Conservation (phyloP, 2,329 filamentous ascomycete species). For the Neopestalotiopsis sp. region DNA sequence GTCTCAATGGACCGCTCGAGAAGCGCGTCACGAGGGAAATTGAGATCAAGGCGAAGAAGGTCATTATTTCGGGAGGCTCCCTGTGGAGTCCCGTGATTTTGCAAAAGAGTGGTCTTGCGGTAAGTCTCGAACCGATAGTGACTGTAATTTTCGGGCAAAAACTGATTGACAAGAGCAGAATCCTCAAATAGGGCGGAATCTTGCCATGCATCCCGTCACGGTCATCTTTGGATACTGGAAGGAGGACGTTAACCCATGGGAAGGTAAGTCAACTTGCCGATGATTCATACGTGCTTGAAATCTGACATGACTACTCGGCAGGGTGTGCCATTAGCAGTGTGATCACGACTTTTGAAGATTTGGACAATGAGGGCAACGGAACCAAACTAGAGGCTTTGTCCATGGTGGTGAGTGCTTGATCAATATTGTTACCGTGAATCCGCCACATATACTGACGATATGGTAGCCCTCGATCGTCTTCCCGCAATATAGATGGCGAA, state of each 20-base stretch:
- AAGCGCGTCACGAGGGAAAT: constrained; percentile 61
- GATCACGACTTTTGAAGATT: constrained; percentile 76
- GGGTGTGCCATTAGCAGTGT: constrained; percentile 79
- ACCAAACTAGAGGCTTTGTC: constrained; percentile 76
- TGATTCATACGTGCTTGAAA: constrained; percentile 10
- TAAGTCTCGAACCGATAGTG: constrained; percentile 32
- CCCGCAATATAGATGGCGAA: constrained; percentile 65
- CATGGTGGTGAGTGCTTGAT: constrained; percentile 59
- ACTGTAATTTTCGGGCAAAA: too few species aligned
- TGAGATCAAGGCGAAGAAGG: constrained; percentile 74
- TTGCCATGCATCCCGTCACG: constrained; percentile 79
- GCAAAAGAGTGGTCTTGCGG: constrained; percentile 73
- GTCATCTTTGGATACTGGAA: constrained; percentile 63
- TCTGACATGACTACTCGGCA: constrained; percentile 28
- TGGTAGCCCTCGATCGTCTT: constrained; percentile 65
- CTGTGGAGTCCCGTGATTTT: constrained; percentile 78
- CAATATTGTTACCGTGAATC: neutral
- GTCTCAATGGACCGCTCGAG: constrained; percentile 53
- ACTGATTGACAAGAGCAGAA: constrained; percentile 54
- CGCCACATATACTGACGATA: constrained; percentile 1
- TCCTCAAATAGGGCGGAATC: constrained; percentile 76
- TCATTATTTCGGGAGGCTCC: constrained; percentile 75
- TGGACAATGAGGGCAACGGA: constrained; percentile 79
- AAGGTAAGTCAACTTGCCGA: constrained; percentile 40
- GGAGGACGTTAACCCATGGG: constrained; percentile 70